Percentiles rank a stretch among this genome's conserved stretches.
phyloP scores from a whole-genome alignment of 2,329 filamentous ascomycete genomes.

The Saccharata proteae region DNA sequence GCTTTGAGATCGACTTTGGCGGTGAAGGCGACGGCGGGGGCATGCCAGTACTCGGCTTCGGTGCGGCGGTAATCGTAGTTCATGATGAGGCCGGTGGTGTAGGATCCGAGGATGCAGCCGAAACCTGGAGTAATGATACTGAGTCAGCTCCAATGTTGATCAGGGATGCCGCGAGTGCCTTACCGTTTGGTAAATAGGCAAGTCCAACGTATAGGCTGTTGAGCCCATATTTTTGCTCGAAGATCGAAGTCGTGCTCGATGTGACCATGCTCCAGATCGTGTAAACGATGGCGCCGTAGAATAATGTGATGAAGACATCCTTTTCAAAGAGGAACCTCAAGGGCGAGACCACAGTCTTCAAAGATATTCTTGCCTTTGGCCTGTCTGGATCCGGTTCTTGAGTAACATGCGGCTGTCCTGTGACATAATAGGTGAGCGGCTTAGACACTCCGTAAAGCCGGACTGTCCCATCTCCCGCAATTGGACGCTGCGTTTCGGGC shows the following conservation, averaged over 20 bases:
- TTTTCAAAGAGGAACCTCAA: conserved; percentile 33
- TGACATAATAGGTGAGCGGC: conserved; percentile 24
- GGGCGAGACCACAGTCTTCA: conserved; percentile 24
- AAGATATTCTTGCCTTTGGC: no score
- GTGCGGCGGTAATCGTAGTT: conserved; percentile 24
- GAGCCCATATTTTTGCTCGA: conserved; percentile 28
- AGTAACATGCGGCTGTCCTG: conserved; percentile 5
- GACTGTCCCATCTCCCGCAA: conserved; percentile 28
- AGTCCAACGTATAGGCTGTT: conserved; percentile 29
- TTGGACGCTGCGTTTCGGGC: conserved; percentile 28
- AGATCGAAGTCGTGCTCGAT: conserved; percentile 29
- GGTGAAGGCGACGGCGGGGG: conserved; percentile 9
- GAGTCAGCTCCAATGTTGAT: background rate
- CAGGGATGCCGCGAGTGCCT: background rate
- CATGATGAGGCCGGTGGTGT: conserved; percentile 31
- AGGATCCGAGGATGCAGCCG: conserved; percentile 31
- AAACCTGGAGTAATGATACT: conserved; percentile 13
- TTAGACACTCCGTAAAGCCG: conserved; percentile 28
- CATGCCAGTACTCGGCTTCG: background rate
- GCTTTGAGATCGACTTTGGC: conserved; percentile 22
- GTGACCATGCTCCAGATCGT: conserved; percentile 39
- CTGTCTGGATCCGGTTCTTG: conserved; percentile 3
- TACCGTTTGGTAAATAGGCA: conserved; percentile 29
- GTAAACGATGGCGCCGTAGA: conserved; percentile 34
- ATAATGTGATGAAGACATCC: conserved; percentile 32